These are phyloP conservation scores for Naganishia liquefaciens DNA, from an alignment of 1,284 basidiomycete species.

Conservation along the genomic window DNA sequence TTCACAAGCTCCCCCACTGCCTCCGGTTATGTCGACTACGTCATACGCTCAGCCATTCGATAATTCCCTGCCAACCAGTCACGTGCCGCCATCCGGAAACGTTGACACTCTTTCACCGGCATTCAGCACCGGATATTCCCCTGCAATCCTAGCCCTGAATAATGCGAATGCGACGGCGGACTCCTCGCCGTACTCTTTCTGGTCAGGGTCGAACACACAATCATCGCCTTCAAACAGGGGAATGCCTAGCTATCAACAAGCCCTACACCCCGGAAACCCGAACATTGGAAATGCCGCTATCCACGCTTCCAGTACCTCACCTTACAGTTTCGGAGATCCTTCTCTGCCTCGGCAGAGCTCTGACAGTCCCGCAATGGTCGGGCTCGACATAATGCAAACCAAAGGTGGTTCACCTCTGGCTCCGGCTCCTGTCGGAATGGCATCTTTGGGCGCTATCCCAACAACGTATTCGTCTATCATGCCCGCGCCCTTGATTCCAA, in stretches of 20 bases:
- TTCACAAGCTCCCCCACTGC: not conserved
- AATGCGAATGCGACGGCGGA: slow-evolving; percentile 1
- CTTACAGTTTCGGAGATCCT: slow-evolving; percentile 2
- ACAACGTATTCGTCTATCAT: slow-evolving; percentile 20
- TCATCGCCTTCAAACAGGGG: slow-evolving; percentile 5
- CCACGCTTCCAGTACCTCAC: not conserved
- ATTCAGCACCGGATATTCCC: not conserved
- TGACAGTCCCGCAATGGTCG: slow-evolving; percentile 1
- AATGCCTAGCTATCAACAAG: not conserved
- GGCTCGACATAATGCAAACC: slow-evolving; percentile 2
- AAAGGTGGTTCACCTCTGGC: slow-evolving; percentile 12
- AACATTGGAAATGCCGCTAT: not conserved
- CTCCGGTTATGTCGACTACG: not conserved
- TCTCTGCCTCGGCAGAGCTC: not conserved
- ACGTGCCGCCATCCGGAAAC: not conserved
- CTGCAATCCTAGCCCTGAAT: slow-evolving; percentile 33
- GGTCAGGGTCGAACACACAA: slow-evolving; percentile 6
- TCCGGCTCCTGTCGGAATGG: slow-evolving; percentile 5
- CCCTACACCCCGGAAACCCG: not conserved
- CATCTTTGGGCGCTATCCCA: slow-evolving; percentile 1
- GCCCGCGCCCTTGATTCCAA: slow-evolving; percentile 16
- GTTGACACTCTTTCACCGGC: not conserved
- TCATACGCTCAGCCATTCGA: not conserved
- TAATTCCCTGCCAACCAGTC: not conserved
- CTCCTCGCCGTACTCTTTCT: slow-evolving; percentile 12